A percentile compares a stretch with the other conserved stretches of the same genome.
These are phyloP conservation scores for Erigeron canadensis DNA, from an alignment of 129 eudicot genomes.

Conservation along the genomic window DNA sequence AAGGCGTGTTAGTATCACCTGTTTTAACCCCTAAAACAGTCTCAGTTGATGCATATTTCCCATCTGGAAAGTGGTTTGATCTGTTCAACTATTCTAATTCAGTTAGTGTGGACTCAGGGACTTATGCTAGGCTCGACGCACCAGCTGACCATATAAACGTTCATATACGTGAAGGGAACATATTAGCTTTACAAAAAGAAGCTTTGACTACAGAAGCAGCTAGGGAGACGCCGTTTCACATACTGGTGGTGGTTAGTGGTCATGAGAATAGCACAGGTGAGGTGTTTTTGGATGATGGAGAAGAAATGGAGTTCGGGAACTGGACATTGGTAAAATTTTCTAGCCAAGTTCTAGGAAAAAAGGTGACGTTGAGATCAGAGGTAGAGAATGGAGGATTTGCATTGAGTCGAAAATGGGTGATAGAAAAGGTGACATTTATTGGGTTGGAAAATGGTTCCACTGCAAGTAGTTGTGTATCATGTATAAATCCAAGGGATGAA, in stretches of 20 bases:
- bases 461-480: constrained; percentile 11
- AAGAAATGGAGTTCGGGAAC: constrained; percentile 52
- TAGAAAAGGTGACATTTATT: constrained; percentile 59
- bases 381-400: constrained; percentile 64
- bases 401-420: constrained; percentile 43
- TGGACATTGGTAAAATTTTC: constrained; percentile 54
- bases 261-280: constrained; percentile 58
- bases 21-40: constrained; percentile 47
- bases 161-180: constrained; percentile 76
- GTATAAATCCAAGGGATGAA: background rate
- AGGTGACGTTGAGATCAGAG: constrained; percentile 37
- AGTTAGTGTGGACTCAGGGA: constrained; percentile 39
- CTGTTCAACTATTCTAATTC: constrained; percentile 57
- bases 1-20: constrained; percentile 75
- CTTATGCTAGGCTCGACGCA: constrained; percentile 49
- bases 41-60: constrained; percentile 67
- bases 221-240: constrained; percentile 49
- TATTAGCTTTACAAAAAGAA: constrained; percentile 72
- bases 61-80: constrained; percentile 85
- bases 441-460: constrained; percentile 47
- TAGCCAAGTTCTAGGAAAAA: constrained; percentile 24
- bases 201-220: constrained; percentile 65
- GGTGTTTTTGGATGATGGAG: constrained; percentile 79
- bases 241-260: constrained; percentile 53
- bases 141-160: constrained; percentile 71